A percentile compares a stretch with the other conserved stretches of the same genome.
These are phyloP conservation scores for Xylaria arbuscula DNA, from an alignment of 2,329 filamentous ascomycete species.

Conservation along the genomic window DNA sequence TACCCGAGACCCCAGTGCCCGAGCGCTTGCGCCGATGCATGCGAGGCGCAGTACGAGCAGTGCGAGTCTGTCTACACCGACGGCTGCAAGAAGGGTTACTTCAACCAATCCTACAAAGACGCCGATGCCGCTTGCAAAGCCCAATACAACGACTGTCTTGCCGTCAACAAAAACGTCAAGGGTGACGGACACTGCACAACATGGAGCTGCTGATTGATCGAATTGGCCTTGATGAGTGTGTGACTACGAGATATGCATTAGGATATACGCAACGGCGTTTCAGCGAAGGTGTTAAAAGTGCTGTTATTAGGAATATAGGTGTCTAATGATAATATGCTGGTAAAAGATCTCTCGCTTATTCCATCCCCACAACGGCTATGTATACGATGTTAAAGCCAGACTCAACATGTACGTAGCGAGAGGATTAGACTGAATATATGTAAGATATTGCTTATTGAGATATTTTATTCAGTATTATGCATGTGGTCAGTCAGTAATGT, in stretches of 20 bases:
- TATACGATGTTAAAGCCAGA: background rate
- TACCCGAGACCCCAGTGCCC: slow-evolving; percentile 54
- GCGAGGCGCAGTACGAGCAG: slow-evolving; percentile 62
- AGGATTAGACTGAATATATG: background rate
- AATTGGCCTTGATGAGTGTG: background rate
- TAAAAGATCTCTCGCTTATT: background rate
- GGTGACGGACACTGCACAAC: slow-evolving; percentile 55
- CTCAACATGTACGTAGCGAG: background rate
- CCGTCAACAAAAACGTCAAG: slow-evolving; percentile 55
- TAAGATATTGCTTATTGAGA: background rate
- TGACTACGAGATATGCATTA: background rate
- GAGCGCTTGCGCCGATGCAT: slow-evolving; percentile 63
- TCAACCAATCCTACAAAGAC: slow-evolving; percentile 44
- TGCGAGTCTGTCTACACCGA: slow-evolving; percentile 62
- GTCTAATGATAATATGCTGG: slow-evolving; percentile 28
- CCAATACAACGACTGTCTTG: slow-evolving; percentile 63
- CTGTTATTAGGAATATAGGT: background rate
- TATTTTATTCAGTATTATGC: background rate
- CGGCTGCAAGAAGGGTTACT: slow-evolving; percentile 55
- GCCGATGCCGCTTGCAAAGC: slow-evolving; percentile 58
- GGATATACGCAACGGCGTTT: background rate
- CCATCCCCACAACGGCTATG: background rate
- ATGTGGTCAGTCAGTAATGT: too few species aligned
- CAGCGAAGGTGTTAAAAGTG: background rate
- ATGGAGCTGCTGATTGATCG: slow-evolving; percentile 29